Conservation (phyloP, 73 alveolate genomes). For the Paramecium octaurelia region DNA sequence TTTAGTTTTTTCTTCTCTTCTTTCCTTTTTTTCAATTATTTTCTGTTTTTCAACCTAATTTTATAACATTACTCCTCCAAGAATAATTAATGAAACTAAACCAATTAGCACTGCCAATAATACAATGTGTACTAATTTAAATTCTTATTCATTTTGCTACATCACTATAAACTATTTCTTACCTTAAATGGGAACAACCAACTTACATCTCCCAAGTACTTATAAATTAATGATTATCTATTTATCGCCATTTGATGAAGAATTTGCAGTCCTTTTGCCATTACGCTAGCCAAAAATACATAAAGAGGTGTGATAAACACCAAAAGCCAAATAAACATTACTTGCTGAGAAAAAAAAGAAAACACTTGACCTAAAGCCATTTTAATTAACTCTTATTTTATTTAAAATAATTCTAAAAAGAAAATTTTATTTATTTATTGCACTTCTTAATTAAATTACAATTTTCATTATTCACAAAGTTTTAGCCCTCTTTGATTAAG, state of each 20-base stretch:
- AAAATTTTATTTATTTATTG: not conserved
- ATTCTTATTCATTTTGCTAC: constrained; percentile 10
- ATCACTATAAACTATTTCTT: not conserved
- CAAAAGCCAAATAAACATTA: constrained; percentile 11
- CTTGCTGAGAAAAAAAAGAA: not conserved
- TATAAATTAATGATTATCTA: constrained; percentile 15
- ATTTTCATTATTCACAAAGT: not conserved
- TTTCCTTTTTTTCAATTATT: not conserved
- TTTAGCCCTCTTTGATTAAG: not conserved
- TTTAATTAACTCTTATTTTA: not conserved
- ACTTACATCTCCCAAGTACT: constrained; percentile 21
- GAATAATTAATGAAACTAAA: not conserved
- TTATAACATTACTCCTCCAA: not conserved
- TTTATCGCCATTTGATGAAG: not conserved
- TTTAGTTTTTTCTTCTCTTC: not conserved
- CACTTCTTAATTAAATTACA: not conserved
- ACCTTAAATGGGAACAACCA: constrained; percentile 28
- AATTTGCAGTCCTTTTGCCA: not conserved
- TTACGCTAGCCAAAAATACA: not conserved
- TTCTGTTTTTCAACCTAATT: not conserved
- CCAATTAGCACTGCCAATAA: not conserved
- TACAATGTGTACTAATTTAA: not conserved
- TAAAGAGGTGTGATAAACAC: not conserved
- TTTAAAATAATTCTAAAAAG: not conserved
- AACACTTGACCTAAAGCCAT: not conserved